phyloP scores from a whole-genome alignment of 2,329 filamentous ascomycete species.

The Colletotrichum sp. region DNA sequence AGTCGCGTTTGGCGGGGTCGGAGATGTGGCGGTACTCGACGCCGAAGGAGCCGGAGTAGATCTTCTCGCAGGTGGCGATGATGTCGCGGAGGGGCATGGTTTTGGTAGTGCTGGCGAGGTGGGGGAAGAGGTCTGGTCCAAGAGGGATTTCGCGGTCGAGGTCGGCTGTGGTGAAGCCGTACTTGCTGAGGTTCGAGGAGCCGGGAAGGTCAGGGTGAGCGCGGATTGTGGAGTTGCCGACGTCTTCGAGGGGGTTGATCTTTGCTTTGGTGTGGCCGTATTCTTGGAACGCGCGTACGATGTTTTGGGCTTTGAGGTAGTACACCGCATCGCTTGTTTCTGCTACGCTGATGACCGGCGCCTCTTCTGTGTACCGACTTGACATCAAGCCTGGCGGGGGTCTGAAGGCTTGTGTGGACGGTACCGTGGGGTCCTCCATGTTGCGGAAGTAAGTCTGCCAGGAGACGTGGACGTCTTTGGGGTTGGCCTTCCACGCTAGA shows the following conservation, averaged over 20 bases:
- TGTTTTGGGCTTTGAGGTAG: constrained; percentile 95
- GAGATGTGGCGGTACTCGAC: constrained; percentile 99
- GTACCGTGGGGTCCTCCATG: constrained; percentile 98
- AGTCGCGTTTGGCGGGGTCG: constrained; percentile 95
- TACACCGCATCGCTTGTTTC: constrained; percentile 82
- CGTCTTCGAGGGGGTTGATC: constrained; percentile 93
- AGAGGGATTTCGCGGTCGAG: constrained; percentile 89
- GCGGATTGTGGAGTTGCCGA: constrained; percentile 82
- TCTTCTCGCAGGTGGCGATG: constrained; percentile 86
- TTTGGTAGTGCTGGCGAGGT: constrained; percentile 85
- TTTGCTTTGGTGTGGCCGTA: constrained; percentile 97
- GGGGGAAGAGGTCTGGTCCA: constrained; percentile 91
- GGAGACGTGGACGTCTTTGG: constrained; percentile 91
- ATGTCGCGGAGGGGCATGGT: constrained; percentile 98
- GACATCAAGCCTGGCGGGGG: constrained; percentile 92
- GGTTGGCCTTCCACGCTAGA: constrained; percentile 92
- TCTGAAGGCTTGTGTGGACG: constrained; percentile 94
- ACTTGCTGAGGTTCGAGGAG: constrained; percentile 90
- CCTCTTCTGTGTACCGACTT: constrained; percentile 74
- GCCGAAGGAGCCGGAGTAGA: constrained; percentile 95
- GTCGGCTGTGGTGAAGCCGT: constrained; percentile 93
- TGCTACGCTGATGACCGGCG: constrained; percentile 69
- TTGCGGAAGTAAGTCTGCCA: constrained; percentile 99
- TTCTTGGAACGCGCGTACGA: constrained; percentile 96
- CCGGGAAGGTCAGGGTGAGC: constrained; percentile 77